A percentile compares a stretch with the other conserved stretches of the same genome.
phyloP scores from a whole-genome alignment of 306 rosid genomes.

The Sicyos edulis region DNA sequence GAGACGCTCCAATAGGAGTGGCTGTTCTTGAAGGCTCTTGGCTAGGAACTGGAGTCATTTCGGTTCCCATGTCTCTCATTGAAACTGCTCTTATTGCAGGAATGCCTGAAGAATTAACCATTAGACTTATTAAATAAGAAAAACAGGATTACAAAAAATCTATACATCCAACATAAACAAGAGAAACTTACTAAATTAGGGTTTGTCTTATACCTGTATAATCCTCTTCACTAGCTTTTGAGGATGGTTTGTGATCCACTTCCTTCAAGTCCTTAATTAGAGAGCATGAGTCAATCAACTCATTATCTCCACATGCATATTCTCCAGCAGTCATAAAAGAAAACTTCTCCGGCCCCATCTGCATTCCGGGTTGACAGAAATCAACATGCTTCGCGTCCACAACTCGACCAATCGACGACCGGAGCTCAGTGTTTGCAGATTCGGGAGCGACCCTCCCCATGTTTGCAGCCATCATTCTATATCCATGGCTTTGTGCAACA shows the following conservation, averaged over 20 bases:
- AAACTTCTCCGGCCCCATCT: constrained; percentile 60
- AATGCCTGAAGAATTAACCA: constrained; percentile 38
- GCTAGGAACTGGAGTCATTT: constrained; percentile 90
- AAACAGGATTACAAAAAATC: neutral
- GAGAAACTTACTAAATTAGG: neutral
- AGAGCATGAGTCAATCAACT: no score
- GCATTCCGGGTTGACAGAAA: constrained; percentile 55
- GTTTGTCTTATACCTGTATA: constrained; percentile 43
- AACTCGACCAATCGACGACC: constrained; percentile 32
- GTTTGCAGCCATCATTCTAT: constrained; percentile 44
- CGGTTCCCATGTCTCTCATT: constrained; percentile 99
- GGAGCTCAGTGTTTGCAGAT: constrained; percentile 46
- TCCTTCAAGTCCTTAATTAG: no score
- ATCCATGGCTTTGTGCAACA: constrained; percentile 42
- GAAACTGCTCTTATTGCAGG: constrained; percentile 80
- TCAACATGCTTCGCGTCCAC: constrained; percentile 70
- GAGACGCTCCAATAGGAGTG: constrained; percentile 85
- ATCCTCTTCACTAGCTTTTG: constrained; percentile 34
- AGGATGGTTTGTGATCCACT: constrained; percentile 16
- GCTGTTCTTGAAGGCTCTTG: constrained; percentile 89
- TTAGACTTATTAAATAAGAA: neutral
- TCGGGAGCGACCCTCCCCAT: constrained; percentile 79
- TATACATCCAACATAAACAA: constrained; percentile 19
- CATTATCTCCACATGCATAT: no score
- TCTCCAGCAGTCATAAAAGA: constrained; percentile 48